phyloP scores from a whole-genome alignment of 257 asterid species.

The Solanum rostratum region DNA sequence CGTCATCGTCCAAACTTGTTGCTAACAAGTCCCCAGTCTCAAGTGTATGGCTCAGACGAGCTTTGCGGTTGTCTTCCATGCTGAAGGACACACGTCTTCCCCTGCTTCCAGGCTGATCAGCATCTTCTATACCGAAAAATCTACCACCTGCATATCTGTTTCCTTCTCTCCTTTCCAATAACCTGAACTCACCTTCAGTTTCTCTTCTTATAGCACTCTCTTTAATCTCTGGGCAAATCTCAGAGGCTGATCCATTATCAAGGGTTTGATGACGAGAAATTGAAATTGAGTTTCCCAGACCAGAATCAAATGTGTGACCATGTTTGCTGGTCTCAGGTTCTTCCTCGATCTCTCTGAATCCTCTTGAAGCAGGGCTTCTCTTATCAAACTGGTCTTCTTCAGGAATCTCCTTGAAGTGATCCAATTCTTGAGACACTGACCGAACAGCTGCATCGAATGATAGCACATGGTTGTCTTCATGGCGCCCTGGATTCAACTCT shows the following conservation, averaged over 20 bases:
- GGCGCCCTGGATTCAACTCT: conserved; percentile 38
- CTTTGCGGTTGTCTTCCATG: conserved; percentile 48
- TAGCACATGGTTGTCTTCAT: conserved; percentile 38
- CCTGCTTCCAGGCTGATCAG: conserved; percentile 61
- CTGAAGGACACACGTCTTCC: conserved; percentile 87
- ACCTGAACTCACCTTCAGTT: conserved; percentile 90
- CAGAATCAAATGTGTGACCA: conserved; percentile 13
- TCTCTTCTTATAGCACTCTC: conserved; percentile 95
- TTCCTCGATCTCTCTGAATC: conserved; percentile 54
- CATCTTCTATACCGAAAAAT: conserved; percentile 82
- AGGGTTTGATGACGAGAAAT: conserved; percentile 15
- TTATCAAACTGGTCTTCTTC: conserved; percentile 40
- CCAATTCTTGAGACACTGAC: conserved; percentile 73
- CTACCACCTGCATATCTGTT: conserved; percentile 68
- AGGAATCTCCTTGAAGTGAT: conserved; percentile 55
- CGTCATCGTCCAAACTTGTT: conserved; percentile 65
- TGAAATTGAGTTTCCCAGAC: not conserved
- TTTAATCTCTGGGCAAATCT: conserved; percentile 42
- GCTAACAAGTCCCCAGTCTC: conserved; percentile 58
- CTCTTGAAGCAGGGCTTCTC: conserved; percentile 18
- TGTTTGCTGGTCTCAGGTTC: conserved; percentile 36
- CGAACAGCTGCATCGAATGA: conserved; percentile 90
- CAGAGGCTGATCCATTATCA: conserved; percentile 41
- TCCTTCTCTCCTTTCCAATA: conserved; percentile 82
- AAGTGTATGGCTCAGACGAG: conserved; percentile 32